Percentiles rank a stretch among this genome's conserved stretches.
Conservation (phyloP, 2,329 filamentous ascomycete genomes). For the Zymoseptoria crescenta region DNA sequence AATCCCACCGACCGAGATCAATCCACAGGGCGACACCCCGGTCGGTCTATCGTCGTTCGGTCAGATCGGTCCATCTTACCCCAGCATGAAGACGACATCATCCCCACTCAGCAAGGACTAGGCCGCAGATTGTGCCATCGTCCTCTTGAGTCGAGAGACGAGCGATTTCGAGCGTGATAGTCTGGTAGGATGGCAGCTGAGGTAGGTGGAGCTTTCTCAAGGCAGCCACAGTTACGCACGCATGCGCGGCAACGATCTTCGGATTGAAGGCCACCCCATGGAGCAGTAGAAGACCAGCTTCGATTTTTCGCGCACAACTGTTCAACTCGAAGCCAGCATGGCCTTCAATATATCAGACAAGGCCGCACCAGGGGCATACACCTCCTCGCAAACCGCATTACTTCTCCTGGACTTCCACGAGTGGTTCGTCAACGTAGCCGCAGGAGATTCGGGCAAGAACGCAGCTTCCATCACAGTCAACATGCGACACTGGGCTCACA, state of each 20-base stretch:
- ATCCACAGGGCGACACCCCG: not conserved
- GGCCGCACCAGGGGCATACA: slow-evolving; percentile 16
- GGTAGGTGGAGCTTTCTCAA: too few relatives aligned
- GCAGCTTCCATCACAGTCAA: slow-evolving; percentile 18
- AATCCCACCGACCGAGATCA: too few relatives aligned
- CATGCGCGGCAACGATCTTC: too few relatives aligned
- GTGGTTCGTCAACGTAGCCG: slow-evolving; percentile 12
- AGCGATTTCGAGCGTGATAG: too few relatives aligned
- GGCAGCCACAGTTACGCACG: too few relatives aligned
- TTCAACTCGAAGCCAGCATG: not conserved
- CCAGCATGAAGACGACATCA: not conserved
- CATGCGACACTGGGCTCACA: slow-evolving; percentile 24
- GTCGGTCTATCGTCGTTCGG: not conserved
- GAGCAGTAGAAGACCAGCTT: too few relatives aligned
- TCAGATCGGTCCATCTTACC: not conserved
- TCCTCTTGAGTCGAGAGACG: too few relatives aligned
- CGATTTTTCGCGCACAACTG: too few relatives aligned
- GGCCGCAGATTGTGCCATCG: too few relatives aligned
- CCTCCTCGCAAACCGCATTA: slow-evolving; percentile 23
- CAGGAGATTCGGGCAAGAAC: slow-evolving; percentile 14
- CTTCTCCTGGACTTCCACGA: slow-evolving; percentile 30
- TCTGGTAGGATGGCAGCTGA: too few relatives aligned
- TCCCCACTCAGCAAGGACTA: not conserved
- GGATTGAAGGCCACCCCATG: too few relatives aligned
- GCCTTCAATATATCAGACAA: slow-evolving; percentile 4